phyloP scores from a whole-genome alignment of 768 basidiomycete genomes.

The Fistulinella prunicolor region DNA sequence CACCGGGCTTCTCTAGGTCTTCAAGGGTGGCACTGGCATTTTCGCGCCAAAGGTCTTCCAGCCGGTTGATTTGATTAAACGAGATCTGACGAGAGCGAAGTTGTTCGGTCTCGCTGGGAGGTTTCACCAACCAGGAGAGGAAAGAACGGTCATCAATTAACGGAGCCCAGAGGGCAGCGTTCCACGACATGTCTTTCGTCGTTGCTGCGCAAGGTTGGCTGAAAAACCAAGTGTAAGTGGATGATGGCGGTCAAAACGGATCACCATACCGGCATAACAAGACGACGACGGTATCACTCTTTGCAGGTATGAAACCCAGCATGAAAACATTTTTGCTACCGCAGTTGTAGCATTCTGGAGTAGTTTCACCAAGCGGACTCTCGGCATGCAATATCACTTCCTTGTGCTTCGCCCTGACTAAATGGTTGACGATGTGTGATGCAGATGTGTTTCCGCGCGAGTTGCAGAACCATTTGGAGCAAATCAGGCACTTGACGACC shows the following conservation, averaged over 20 bases:
- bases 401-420: constrained; percentile 98
- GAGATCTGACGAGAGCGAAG: constrained; percentile 95
- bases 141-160: constrained; percentile 98
- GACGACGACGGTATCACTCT: constrained; percentile 98
- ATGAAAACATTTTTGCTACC: constrained; percentile 99
- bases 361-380: constrained; percentile 93
- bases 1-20: constrained; percentile 95
- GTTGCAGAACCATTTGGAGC: constrained; percentile 98
- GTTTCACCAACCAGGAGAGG: constrained; percentile 98
- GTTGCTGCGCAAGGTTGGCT: constrained; percentile 98
- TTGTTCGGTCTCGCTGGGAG: constrained; percentile 94
- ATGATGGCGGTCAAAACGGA: not conserved
- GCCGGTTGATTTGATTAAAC: constrained; percentile 93
- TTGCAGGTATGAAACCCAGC: constrained; percentile 98
- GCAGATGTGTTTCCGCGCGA: constrained; percentile 97
- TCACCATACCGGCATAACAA: constrained; percentile 82
- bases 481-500: constrained; percentile 92
- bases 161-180: constrained; percentile 95
- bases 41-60: constrained; percentile 98
- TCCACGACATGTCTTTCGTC: constrained; percentile 98
- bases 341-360: constrained; percentile 98
- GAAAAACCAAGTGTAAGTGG: constrained; percentile 1
- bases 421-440: constrained; percentile 98
- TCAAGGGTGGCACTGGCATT: constrained; percentile 92
- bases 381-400: constrained; percentile 97